Evolutionary conservation across 2,329 filamentous ascomycete genomes (phyloP), one percentile per base, ranked within the genome.

Genomic region (Xylaria sp.): DNA sequence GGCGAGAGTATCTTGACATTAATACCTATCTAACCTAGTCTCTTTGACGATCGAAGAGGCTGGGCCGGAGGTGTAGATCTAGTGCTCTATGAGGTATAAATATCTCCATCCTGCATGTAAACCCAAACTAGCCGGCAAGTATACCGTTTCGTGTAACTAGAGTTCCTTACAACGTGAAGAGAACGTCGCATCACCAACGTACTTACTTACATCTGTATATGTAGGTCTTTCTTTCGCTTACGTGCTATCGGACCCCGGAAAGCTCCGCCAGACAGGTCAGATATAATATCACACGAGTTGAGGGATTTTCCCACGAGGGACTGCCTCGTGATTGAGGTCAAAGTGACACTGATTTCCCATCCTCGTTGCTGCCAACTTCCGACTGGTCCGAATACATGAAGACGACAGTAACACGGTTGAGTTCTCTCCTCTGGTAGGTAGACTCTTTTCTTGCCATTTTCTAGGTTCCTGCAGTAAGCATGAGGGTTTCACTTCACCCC

Each of bases 331-430:
- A 66, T 62, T 66, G 66, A 66, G 58, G 58, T 55, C 58, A 12
- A 62, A 65, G 55, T 65, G 43, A 61, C 43, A 31, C 48, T 31
- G n/a, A 25, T 61, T 20, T 60, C 46, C 18, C 25, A 46, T 28
- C n/a, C 25, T 10, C 15, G 20, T 62, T 25, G 58, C 39, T 20
- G 20, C 10, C 41, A 23, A 23, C 31, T 49, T 66, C 64, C 64
- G 64, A 66, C 64, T 67, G 58, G 64, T 46, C 43, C 36, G 18
- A 41, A n/a, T 58, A 52, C 49, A 67, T 63, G 59, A 67, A 8
- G 46, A 39, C n/a, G 6, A 39, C 31, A 25, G 46, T 49, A 20
- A 43, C 52, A 49, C 64, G 33, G 18, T 20, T 49, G 41, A 25
- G 39, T 28, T 20, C 31, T 48, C 64, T 62, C 28, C 18, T 56